A percentile compares a stretch with the other conserved stretches of the same genome.
Evolutionary conservation across 768 basidiomycete species (phyloP).

Genomic region (Termitomyces heimii): DNA sequence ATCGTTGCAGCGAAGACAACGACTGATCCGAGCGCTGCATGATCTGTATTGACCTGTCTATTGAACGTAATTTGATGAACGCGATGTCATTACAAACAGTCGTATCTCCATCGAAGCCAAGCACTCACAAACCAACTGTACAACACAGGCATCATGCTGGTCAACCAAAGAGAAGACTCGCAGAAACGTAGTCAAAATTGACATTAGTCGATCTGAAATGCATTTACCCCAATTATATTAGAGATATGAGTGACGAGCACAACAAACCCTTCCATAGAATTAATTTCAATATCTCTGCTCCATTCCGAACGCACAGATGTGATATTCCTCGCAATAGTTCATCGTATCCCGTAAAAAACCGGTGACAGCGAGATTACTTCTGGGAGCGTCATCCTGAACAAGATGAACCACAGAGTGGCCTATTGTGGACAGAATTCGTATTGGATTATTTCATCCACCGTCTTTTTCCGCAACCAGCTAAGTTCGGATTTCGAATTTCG

Average conservation of each 20-base stretch:
- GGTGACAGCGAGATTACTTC: constrained; percentile 67
- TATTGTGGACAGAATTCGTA: too few species aligned
- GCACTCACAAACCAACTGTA: constrained; percentile 61
- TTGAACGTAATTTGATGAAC: background rate
- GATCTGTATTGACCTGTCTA: background rate
- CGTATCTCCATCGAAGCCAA: constrained; percentile 73
- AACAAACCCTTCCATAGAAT: constrained; percentile 50
- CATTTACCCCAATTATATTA: constrained; percentile 27
- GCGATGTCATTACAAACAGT: constrained; percentile 36
- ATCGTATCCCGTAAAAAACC: constrained; percentile 68
- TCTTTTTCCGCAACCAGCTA: too few species aligned
- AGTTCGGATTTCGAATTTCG: too few species aligned
- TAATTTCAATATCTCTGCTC: constrained; percentile 58
- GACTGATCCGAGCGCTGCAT: constrained; percentile 57
- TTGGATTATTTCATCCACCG: too few species aligned
- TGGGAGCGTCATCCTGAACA: too few species aligned
- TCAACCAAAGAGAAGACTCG: constrained; percentile 28
- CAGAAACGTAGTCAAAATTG: constrained; percentile 72
- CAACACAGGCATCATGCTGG: background rate
- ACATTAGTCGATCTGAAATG: constrained; percentile 51
- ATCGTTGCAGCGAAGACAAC: constrained; percentile 65
- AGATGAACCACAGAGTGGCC: too few species aligned
- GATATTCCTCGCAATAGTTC: constrained; percentile 62
- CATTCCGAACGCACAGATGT: constrained; percentile 70
- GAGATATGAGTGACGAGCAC: background rate